Conservation (phyloP, 2,329 filamentous ascomycete species). For the Fusarium burgessii region DNA sequence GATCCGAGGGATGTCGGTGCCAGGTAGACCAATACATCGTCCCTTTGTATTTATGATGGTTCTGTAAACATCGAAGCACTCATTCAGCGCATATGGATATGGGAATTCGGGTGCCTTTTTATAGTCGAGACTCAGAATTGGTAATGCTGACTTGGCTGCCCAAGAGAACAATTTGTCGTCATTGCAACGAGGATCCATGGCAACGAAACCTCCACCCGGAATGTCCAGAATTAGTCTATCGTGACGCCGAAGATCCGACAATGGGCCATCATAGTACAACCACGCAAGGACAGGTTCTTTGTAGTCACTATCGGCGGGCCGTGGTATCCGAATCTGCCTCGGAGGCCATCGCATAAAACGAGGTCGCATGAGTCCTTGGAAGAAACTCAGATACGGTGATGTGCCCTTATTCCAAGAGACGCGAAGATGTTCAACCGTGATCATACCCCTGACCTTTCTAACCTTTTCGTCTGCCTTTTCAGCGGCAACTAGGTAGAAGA, state of each 20-base stretch:
- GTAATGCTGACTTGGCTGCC: conserved; percentile 89
- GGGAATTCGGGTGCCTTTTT: conserved; percentile 64
- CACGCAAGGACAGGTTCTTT: conserved; percentile 85
- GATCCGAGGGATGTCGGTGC: conserved; percentile 53
- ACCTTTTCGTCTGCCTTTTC: conserved; percentile 98
- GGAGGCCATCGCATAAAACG: conserved; percentile 85
- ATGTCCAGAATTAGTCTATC: conserved; percentile 87
- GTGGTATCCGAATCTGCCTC: conserved; percentile 83
- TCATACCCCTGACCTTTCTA: conserved; percentile 83
- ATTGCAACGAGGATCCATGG: conserved; percentile 94
- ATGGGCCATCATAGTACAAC: conserved; percentile 93
- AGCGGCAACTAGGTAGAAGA: conserved; percentile 92
- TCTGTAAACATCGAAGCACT: conserved; percentile 62
- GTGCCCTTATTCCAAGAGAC: conserved; percentile 96
- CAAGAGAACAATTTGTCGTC: conserved; percentile 95
- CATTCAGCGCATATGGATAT: conserved; percentile 62
- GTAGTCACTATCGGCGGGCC: conserved; percentile 84
- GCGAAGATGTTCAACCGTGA: conserved; percentile 91
- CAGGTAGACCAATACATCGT: conserved; percentile 60
- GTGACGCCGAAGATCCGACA: conserved; percentile 81
- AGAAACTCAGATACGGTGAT: conserved; percentile 82
- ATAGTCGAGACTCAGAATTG: conserved; percentile 92
- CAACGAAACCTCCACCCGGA: conserved; percentile 94
- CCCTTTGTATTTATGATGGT: conserved; percentile 54
- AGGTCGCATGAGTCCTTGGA: conserved; percentile 80